Evolutionary conservation across 352 stramenopile genomes (phyloP), one percentile per base, ranked within the genome.

Genomic region (Phytophthora niederhauseri): DNA sequence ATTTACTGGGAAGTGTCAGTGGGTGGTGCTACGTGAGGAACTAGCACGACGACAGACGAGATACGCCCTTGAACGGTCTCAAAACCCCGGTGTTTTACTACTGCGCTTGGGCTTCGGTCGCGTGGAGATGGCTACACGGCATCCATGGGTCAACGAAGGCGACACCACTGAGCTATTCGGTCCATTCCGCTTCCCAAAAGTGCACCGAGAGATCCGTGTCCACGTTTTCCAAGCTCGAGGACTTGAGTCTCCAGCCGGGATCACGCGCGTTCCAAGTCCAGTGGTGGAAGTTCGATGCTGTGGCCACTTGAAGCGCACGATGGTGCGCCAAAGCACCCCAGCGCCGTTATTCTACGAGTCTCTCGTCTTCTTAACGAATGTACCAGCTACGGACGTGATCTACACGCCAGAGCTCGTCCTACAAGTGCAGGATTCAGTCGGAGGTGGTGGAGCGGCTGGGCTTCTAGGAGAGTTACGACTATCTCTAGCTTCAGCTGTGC

Each of bases 331-430:
- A 63, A 91, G 81, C 56, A 97, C 90, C 0, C 72, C 81, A 12
- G 78, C 92, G 2, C 92, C 92, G 8, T 72, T 95, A 0, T 97
- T 89, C 57, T 97, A 97, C 64, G 85, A 95, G 43, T 91, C 88
- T 0, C 58, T 93, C 1, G 72, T 89, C 2, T 94, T 97, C 20
- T 56, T 81, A 0, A 54, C 70, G 7, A 70, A 82, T 41, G 67
- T 91, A 4, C 73, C 69, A 17, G 57, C 64, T n/a, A 80, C 91
- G 1, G 76, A 94, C 7, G 38, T 82, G 0, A 56, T 66, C 1
- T 97, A 85, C 57, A 84, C 77, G 0, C 90, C 90, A 0, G 82
- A 97, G 31, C 68, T 97, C 4, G 64, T 95, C 0, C 30, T 97
- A 11, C 76, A 92, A 61, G 68, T 97, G 0, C 81, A 90, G 36